Percentiles rank a stretch among this genome's conserved stretches.
Conservation (phyloP, 106 monocot genomes). For the Ottelia alismoides region DNA sequence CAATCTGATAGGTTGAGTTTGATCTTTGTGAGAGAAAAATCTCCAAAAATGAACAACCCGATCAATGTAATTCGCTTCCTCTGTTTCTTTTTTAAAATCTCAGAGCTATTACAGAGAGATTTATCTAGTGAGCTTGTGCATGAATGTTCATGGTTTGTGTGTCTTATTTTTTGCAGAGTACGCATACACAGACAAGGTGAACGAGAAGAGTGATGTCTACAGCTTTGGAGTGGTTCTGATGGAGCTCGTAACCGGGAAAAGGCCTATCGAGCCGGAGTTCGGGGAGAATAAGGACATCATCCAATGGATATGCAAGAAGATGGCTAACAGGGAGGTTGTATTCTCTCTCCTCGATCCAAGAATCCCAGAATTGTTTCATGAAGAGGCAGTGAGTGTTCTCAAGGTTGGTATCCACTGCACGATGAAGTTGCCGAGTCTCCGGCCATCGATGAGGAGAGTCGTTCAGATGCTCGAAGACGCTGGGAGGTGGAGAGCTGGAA, state of each 20-base stretch:
- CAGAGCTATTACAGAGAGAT: too few relatives aligned
- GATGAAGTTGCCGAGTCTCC: constrained; percentile 5
- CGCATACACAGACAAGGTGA: constrained; percentile 15
- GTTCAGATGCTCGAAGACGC: constrained; percentile 18
- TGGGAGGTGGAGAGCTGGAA: constrained; percentile 2
- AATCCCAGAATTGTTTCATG: neutral
- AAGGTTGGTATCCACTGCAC: constrained; percentile 16
- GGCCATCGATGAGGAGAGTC: constrained; percentile 16
- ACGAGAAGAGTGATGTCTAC: constrained; percentile 22
- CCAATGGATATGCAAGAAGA: constrained; percentile 10
- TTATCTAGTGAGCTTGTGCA: too few relatives aligned
- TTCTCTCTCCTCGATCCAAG: constrained; percentile 2
- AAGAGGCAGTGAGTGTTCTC: constrained; percentile 17
- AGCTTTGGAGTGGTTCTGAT: constrained; percentile 23
- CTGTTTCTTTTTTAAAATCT: too few relatives aligned
- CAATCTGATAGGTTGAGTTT: too few relatives aligned
- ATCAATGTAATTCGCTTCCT: too few relatives aligned
- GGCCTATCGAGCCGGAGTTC: constrained; percentile 22
- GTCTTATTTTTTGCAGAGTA: constrained; percentile 20
- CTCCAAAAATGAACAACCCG: too few relatives aligned
- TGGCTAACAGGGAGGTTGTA: neutral
- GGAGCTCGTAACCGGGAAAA: constrained; percentile 18
- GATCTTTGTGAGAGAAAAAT: too few relatives aligned
- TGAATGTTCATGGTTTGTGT: too few relatives aligned
- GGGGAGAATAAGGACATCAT: constrained; percentile 20